Base-by-base conservation (phyloP, 169 alveolate species). In the Besnoitia besnoiti region DNA sequence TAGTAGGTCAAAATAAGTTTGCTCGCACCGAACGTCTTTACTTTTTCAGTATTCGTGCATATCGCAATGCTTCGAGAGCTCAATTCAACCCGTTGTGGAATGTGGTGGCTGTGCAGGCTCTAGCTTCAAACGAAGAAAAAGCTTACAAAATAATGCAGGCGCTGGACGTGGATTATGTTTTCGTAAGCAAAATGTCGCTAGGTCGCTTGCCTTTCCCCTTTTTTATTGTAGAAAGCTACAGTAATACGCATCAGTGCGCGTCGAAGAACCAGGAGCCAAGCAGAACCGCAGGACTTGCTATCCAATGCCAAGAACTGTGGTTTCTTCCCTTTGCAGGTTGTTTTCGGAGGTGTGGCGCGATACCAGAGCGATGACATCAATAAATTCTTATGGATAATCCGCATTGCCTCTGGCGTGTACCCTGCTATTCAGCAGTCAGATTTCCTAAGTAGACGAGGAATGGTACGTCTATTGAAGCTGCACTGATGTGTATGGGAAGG, bases 371-470 rank as follows among this genome's bases (percentile, higher is more conserved):
- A 99, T 96, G 99, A 99, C 94, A 95, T 99, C 39, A 98, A 98
- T 93, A 99, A 99, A 96, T 98, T 99, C 96, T 94, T 98, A 39
- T 99, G 99, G 99, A 98, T 99, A 98, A 96, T 98, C 50, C 97
- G 99, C 92, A 99, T 99, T 67, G 99, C 99, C 2, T 67, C 98
- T 27, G 99, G 99, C 37, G 98, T 97, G 35, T 98, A 96, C 96
- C 99, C 99, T 0, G 95, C 44, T n/a, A 40, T 91, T 24, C 95
- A 93, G 85, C 96, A 93, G 85, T 92, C 94, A 62, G 95, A 96
- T 35, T 96, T 91, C 92, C 89, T 97, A 90, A 49, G 96, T 90
- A 40, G 82, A 61, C 82, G 88, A 27, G 95, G 95, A 39, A 85
- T 79, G 92, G 95, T 92, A 46, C 75, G 49, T 46, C 42, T 91